A percentile compares a stretch with the other conserved stretches of the same genome.
Conservation (phyloP, 2,329 filamentous ascomycete genomes). For the Microdochium nivale region DNA sequence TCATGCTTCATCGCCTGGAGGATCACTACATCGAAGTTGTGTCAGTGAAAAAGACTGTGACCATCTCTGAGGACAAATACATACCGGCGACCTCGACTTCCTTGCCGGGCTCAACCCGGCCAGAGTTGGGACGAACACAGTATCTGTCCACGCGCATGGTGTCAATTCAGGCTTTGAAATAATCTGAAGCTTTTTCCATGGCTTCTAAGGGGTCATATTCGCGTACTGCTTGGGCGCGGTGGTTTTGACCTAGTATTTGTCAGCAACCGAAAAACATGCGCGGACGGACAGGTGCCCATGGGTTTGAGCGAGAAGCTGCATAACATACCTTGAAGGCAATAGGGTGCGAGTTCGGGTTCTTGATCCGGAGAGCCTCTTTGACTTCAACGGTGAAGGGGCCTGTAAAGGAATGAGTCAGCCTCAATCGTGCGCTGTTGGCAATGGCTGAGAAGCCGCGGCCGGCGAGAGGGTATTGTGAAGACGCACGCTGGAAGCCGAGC, state of each 20-base stretch:
- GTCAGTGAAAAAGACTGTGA: conserved; percentile 1
- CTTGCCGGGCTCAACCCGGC: conserved; percentile 83
- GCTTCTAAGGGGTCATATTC: neutral
- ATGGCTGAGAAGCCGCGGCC: neutral
- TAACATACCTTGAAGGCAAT: conserved; percentile 60
- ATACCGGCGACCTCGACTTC: conserved; percentile 89
- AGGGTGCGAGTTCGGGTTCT: conserved; percentile 53
- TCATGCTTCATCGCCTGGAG: conserved; percentile 98
- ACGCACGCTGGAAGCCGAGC: conserved; percentile 87
- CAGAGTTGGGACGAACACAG: conserved; percentile 94
- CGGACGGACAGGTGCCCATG: neutral
- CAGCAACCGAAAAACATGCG: conserved; percentile 13
- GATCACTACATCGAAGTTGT: conserved; percentile 51
- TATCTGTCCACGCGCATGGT: conserved; percentile 51
- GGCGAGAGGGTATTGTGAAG: conserved; percentile 6
- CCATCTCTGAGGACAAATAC: conserved; percentile 15
- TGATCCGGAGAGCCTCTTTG: conserved; percentile 54
- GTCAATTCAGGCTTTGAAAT: conserved; percentile 15
- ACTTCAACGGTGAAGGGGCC: conserved; percentile 62
- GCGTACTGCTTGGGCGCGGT: conserved; percentile 96
- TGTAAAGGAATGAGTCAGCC: conserved; percentile 22
- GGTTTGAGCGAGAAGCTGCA: neutral
- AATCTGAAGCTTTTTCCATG: conserved; percentile 6
- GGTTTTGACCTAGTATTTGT: conserved; percentile 74
- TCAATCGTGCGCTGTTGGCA: conserved; percentile 2